These are phyloP conservation scores for Tricholoma bakamatsutake DNA, from an alignment of 768 basidiomycete genomes.

Conservation along the genomic window DNA sequence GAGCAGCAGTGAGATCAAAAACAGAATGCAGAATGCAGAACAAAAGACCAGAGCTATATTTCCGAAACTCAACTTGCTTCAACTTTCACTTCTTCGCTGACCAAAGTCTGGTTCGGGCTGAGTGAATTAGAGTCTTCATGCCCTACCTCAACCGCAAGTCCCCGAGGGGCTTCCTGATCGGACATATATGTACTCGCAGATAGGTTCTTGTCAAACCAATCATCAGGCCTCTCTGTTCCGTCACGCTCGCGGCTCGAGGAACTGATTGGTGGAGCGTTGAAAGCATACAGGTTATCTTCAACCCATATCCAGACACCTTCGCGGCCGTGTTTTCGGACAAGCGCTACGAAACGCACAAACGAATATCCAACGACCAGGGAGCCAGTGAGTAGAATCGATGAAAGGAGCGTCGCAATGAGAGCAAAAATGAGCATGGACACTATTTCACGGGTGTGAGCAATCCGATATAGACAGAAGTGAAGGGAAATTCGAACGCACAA, in stretches of 20 bases:
- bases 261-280: not conserved
- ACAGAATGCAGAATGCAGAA: not conserved
- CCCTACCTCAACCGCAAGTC: conserved; percentile 2
- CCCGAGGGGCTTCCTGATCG: not conserved
- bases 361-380: conserved; percentile 25
- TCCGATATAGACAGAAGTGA: not conserved
- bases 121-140: not conserved
- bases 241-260: not conserved
- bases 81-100: not conserved
- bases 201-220: not conserved
- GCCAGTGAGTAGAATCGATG: conserved; percentile 28
- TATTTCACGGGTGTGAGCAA: conserved; percentile 9
- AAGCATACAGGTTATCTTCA: conserved; percentile 11
- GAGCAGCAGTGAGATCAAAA: not conserved
- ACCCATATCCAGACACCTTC: conserved; percentile 23
- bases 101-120: not conserved
- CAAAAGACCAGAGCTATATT: not conserved
- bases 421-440: conserved; percentile 28
- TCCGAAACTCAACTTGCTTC: not conserved
- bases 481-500: conserved; percentile 18
- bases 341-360: conserved; percentile 25
- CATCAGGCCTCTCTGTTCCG: not conserved
- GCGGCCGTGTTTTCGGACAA: conserved; percentile 27
- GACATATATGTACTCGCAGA: not conserved
- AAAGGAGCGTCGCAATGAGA: conserved; percentile 26